These are phyloP conservation scores for Blastobotrys capitulatus DNA, from an alignment of 1,139 yeast species.

Conservation along the genomic window DNA sequence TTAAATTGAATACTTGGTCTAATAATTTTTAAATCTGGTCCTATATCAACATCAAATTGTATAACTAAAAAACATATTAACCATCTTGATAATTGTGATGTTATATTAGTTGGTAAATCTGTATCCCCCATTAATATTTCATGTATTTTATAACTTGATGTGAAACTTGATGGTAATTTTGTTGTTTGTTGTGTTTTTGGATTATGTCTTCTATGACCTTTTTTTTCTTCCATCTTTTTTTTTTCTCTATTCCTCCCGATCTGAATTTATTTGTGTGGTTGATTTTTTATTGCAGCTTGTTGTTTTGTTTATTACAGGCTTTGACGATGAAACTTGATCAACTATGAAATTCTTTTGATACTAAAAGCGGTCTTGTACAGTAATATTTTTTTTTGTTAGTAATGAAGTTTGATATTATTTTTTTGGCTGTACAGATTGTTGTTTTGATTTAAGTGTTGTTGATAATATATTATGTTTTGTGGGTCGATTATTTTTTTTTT, in stretches of 20 bases:
- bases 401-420: too few relatives aligned
- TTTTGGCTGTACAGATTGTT: too few relatives aligned
- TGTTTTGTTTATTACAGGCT: too few relatives aligned
- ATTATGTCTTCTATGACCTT: background rate
- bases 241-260: too few relatives aligned
- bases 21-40: conserved; percentile 30
- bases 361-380: too few relatives aligned
- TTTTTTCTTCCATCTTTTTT: background rate
- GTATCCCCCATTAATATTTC: conserved; percentile 23
- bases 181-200: background rate
- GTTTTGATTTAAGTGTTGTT: too few relatives aligned
- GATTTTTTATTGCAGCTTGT: too few relatives aligned
- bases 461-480: too few relatives aligned
- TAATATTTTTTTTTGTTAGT: too few relatives aligned
- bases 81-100: conserved; percentile 24
- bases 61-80: conserved; percentile 29
- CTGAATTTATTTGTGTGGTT: background rate
- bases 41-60: conserved; percentile 34
- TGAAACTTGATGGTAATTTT: conserved; percentile 24
- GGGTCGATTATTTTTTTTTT: too few relatives aligned
- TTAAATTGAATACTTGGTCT: conserved; percentile 26
- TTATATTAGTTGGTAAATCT: conserved; percentile 17
- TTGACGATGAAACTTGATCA: too few relatives aligned
- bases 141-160: conserved; percentile 27
- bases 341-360: too few relatives aligned